phyloP scores from a whole-genome alignment of 345 rosid species.

The Gossypium mustelinum region DNA sequence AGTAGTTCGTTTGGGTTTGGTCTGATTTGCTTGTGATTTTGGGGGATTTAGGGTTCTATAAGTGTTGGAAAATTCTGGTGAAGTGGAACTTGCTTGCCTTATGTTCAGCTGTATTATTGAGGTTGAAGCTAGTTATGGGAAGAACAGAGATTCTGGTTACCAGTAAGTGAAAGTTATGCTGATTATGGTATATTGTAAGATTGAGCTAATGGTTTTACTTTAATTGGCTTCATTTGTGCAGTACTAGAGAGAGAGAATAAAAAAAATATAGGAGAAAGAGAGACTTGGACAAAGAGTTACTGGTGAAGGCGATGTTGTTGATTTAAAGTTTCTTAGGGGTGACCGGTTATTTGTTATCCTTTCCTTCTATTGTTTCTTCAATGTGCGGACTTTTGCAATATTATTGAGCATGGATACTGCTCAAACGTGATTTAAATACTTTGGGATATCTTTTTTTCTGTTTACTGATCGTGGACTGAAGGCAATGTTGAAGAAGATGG shows the following conservation, averaged over 20 bases:
- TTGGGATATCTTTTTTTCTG: not conserved
- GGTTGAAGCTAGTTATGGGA: not conserved
- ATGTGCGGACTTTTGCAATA: not conserved
- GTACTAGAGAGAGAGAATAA: not conserved
- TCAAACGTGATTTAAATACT: not conserved
- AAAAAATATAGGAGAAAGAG: not conserved
- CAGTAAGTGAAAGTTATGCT: not conserved
- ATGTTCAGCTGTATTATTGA: not conserved
- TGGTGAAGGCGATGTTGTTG: not conserved
- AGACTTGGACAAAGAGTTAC: not conserved
- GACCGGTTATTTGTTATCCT: not conserved
- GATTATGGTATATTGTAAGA: not conserved
- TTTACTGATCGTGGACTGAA: not conserved
- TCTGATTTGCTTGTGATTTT: not conserved
- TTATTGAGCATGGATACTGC: not conserved
- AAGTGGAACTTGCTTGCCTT: not conserved
- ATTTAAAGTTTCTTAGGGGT: not conserved
- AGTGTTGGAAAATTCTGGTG: not conserved
- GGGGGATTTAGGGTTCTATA: not conserved
- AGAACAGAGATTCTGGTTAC: not conserved
- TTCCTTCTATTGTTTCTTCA: not conserved
- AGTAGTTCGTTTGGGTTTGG: not conserved
- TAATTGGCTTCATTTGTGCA: not conserved
- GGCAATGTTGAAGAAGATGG: not conserved
- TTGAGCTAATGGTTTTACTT: not conserved